These are phyloP conservation scores for Fusarium zealandicum DNA, from an alignment of 2,329 filamentous ascomycete genomes.

Conservation along the genomic window DNA sequence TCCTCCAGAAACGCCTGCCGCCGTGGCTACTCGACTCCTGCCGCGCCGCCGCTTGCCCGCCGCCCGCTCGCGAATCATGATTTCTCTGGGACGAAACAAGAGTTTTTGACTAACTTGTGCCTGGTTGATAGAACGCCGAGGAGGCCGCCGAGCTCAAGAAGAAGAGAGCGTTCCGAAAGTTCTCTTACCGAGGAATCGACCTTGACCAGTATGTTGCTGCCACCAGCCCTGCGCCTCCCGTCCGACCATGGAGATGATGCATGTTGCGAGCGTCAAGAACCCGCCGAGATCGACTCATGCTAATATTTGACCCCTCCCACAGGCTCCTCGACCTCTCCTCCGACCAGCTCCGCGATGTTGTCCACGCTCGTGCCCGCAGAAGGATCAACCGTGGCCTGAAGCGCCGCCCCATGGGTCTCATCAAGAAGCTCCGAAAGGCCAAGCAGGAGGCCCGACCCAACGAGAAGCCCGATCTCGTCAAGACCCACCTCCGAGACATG, in stretches of 20 bases:
- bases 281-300: slow-evolving; percentile 18
- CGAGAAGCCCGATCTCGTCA: slow-evolving; percentile 99
- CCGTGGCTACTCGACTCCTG: slow-evolving; percentile 41
- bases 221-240: slow-evolving; percentile 39
- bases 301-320: slow-evolving; percentile 40
- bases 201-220: slow-evolving; percentile 87
- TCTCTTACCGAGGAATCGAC: slow-evolving; percentile 99
- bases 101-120: slow-evolving; percentile 42
- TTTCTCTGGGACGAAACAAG: slow-evolving; percentile 10
- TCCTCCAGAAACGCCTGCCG: slow-evolving; percentile 33
- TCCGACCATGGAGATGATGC: slow-evolving; percentile 25
- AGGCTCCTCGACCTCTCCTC: slow-evolving; percentile 99
- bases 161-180: slow-evolving; percentile 99
- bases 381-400: slow-evolving; percentile 99
- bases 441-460: slow-evolving; percentile 99
- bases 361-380: slow-evolving; percentile 97
- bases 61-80: slow-evolving; percentile 7
- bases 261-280: slow-evolving; percentile 11
- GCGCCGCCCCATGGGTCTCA: slow-evolving; percentile 99
- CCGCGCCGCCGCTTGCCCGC: slow-evolving; percentile 9
- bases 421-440: slow-evolving; percentile 99
- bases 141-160: slow-evolving; percentile 99
- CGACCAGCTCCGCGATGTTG: slow-evolving; percentile 98
- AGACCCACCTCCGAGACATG: slow-evolving; percentile 99
- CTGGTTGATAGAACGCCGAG: slow-evolving; percentile 79